These are phyloP conservation scores for Porpolomopsis calyptriformis DNA, from an alignment of 768 basidiomycete genomes.

Conservation along the genomic window DNA sequence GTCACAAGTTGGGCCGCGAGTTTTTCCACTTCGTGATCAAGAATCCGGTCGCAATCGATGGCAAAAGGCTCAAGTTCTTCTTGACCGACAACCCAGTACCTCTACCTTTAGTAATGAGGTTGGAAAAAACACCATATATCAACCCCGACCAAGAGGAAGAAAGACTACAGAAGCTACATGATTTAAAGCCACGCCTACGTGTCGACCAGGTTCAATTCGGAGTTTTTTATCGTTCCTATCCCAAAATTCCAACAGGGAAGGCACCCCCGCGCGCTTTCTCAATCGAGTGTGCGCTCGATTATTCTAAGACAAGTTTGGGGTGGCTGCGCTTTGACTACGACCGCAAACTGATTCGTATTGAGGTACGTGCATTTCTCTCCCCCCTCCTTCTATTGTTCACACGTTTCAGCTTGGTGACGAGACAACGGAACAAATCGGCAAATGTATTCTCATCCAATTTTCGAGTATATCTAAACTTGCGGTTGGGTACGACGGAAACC, in stretches of 20 bases:
- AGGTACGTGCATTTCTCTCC: constrained; percentile 27
- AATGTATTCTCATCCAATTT: constrained; percentile 45
- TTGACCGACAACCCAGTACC: constrained; percentile 9
- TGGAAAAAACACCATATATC: constrained; percentile 47
- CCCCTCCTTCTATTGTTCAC: constrained; percentile 2
- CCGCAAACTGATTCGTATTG: constrained; percentile 53
- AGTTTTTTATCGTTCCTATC: constrained; percentile 33
- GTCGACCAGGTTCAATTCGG: constrained; percentile 62
- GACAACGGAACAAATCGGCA: constrained; percentile 38
- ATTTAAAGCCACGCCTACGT: constrained; percentile 39
- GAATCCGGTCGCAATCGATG: constrained; percentile 32
- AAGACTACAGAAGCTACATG: constrained; percentile 31
- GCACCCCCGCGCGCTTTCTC: constrained; percentile 43
- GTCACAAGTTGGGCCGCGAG: constrained; percentile 26
- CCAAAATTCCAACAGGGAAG: constrained; percentile 19
- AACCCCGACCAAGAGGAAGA: constrained; percentile 45
- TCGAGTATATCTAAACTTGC: constrained; percentile 49
- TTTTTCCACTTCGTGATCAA: constrained; percentile 36
- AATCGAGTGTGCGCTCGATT: constrained; percentile 55
- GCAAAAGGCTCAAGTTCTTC: constrained; percentile 31
- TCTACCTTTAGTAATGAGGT: constrained; percentile 19
- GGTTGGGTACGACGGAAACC: constrained; percentile 52
- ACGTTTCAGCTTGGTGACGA: constrained; percentile 48
- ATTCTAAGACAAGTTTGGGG: constrained; percentile 34
- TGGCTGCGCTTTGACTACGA: constrained; percentile 57